A percentile compares a stretch with the other conserved stretches of the same genome.
Conservation (phyloP, 106 monocot genomes). For the Iris macrosiphon region DNA sequence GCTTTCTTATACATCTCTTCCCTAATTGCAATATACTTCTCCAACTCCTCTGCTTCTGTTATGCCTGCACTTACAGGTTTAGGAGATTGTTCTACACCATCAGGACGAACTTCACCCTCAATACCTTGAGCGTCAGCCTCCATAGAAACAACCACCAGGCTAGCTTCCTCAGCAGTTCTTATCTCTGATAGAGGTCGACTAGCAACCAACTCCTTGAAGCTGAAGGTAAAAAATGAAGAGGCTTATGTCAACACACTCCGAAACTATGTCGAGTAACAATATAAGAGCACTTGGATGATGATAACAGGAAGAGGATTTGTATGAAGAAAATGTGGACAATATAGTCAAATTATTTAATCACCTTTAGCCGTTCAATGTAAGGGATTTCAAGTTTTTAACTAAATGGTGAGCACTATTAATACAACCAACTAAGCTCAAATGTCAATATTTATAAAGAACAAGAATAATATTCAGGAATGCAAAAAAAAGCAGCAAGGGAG, state of each 20-base stretch:
- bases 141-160: constrained; percentile 15
- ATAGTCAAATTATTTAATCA: too few species aligned
- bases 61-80: constrained; percentile 59
- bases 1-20: constrained; percentile 99
- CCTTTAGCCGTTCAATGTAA: too few species aligned
- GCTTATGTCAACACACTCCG: not conserved
- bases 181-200: constrained; percentile 76
- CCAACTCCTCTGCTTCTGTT: constrained; percentile 77
- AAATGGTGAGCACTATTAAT: too few species aligned
- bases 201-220: constrained; percentile 74
- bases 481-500: too few species aligned
- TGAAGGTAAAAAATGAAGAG: constrained; percentile 19
- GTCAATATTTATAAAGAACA: too few species aligned
- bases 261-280: constrained; percentile 2
- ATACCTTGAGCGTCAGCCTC: constrained; percentile 30
- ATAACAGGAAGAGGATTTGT: too few species aligned
- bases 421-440: too few species aligned
- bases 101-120: constrained; percentile 51
- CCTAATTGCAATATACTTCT: constrained; percentile 87
- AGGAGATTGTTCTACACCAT: constrained; percentile 48
- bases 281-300: too few species aligned
- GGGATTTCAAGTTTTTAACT: too few species aligned
- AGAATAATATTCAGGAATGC: too few species aligned
- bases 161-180: constrained; percentile 65
- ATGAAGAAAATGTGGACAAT: too few species aligned